Evolutionary conservation across 139 green algal species (phyloP), one percentile per base, ranked within the genome.

Genomic region (Edaphochlamys debaryana): DNA sequence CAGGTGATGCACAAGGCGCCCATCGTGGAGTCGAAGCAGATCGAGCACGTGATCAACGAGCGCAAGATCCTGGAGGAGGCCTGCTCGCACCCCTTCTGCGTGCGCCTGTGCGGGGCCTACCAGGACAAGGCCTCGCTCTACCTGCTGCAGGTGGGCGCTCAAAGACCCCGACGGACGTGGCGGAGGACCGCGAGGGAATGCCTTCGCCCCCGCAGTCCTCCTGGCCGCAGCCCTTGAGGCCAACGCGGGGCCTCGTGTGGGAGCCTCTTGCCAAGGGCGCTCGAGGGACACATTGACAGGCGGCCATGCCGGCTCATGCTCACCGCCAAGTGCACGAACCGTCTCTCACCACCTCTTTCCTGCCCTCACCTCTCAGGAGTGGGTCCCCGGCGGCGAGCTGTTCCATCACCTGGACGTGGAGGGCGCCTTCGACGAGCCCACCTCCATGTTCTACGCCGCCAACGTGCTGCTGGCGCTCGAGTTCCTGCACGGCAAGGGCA

Each of bases 21-120:
- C 4, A 93, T 95, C 38, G 79, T 86, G 37, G 91, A 96, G 83
- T 87, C 66, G n/a, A 96, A 96, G 87, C 92, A 95, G 86, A 89
- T 95, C 2, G 93, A 96, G 87, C 93, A 96, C 79, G 87, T 95
- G 4, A 78, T 94, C 63, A 95, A 95, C 64, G 93, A 96, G 88
- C 89, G 91, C 3, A 80, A 85, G 67, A 91, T 95, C 38, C 79
- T 95, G 72, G 87, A 91, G 69, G 88, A 91, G 76, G 79, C 86
- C 0, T 74, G 42, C 25, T 8, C 32, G 36, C 88, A 94, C 83
- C 89, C 87, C 25, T 95, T 95, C 85, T 92, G 89, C 52, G 92
- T 95, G 67, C 82, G 88, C 36, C 72, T 96, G 48, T 88, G 88
- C 56, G 87, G 86, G 11, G 92, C 93, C 9, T 95, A 91, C 85